Percentiles rank a stretch among this genome's conserved stretches.
Conservation (phyloP, 2,329 filamentous ascomycete species). For the Exophiala oligosperma region DNA sequence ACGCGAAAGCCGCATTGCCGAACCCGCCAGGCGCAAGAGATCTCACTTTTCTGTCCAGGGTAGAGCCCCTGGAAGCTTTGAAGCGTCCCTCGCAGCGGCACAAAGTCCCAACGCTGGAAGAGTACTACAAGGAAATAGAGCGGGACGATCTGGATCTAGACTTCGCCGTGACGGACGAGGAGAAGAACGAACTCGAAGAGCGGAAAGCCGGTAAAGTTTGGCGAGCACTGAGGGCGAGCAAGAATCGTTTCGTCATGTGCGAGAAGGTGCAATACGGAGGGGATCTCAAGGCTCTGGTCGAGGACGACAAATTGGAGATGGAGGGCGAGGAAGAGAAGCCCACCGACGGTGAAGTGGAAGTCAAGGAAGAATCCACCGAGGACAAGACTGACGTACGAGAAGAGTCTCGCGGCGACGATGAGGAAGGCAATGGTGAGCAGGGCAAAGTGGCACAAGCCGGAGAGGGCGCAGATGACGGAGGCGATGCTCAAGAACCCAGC, state of each 20-base stretch:
- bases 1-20: conserved; percentile 65
- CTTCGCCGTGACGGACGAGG: conserved; percentile 67
- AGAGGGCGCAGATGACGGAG: not conserved
- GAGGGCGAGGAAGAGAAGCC: not conserved
- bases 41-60: conserved; percentile 74
- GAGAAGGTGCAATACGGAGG: conserved; percentile 85
- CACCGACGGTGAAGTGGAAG: not conserved
- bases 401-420: not conserved
- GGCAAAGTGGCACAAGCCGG: not conserved
- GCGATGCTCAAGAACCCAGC: not conserved
- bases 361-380: not conserved
- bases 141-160: conserved; percentile 83
- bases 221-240: conserved; percentile 79
- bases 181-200: conserved; percentile 61
- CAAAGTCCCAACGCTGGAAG: conserved; percentile 66
- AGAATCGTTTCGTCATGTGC: conserved; percentile 65
- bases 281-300: conserved; percentile 53
- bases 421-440: not conserved
- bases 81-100: conserved; percentile 66
- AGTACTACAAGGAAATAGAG: conserved; percentile 71
- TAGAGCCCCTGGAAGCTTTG: conserved; percentile 67
- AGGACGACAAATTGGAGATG: conserved; percentile 10
- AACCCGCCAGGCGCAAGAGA: conserved; percentile 71
- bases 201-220: conserved; percentile 86
- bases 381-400: not conserved